Evolutionary conservation across 495 filamentous ascomycete species (phyloP).

Genomic region (Trichoderma erinaceum): DNA sequence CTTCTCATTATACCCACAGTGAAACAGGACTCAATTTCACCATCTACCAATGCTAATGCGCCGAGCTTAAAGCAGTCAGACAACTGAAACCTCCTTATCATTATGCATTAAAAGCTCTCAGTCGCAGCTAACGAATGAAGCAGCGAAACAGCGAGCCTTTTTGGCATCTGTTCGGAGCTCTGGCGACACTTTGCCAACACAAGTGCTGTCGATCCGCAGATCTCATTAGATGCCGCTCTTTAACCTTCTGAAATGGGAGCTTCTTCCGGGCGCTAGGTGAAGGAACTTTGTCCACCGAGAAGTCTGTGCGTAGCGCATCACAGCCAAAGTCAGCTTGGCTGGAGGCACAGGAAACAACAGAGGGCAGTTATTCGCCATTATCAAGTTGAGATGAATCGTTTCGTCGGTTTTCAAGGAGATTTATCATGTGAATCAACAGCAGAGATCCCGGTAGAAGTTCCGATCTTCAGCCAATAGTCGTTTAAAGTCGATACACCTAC

Average conservation of each 20-base stretch:
- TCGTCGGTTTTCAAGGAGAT: background rate
- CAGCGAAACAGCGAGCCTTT: background rate
- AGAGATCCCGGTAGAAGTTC: background rate
- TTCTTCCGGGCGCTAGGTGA: slow-evolving; percentile 5
- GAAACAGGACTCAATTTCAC: background rate
- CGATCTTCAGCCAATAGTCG: background rate
- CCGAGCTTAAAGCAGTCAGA: background rate
- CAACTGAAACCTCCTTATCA: background rate
- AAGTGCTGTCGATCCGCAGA: background rate
- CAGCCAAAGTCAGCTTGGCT: background rate
- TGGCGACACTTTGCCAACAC: background rate
- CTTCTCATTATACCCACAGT: background rate
- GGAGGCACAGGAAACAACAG: background rate
- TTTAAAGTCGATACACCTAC: background rate
- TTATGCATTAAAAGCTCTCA: background rate
- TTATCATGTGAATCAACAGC: background rate
- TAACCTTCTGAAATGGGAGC: slow-evolving; percentile 12
- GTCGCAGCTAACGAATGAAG: background rate
- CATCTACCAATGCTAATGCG: slow-evolving; percentile 1
- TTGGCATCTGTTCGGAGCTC: background rate
- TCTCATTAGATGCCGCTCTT: background rate
- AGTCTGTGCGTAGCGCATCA: background rate
- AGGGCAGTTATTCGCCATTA: background rate
- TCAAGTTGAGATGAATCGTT: background rate
- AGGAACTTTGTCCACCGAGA: background rate